Base-by-base conservation (phyloP, 257 asterid species). In the Jacaranda mimosifolia region DNA sequence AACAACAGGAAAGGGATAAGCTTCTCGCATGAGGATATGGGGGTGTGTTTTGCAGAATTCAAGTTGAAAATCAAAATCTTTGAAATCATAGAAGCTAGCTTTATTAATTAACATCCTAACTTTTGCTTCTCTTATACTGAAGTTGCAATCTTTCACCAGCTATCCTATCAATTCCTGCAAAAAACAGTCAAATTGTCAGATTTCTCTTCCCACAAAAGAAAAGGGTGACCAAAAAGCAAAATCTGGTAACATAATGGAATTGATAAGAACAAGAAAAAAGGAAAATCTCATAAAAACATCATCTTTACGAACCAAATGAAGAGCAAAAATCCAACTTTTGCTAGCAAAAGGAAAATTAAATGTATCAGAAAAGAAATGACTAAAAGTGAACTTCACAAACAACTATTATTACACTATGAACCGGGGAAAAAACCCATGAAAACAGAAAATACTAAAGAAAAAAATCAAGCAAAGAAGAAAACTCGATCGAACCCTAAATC, bases 401-500 rank as follows among this genome's bases (percentile, higher is more conserved):
- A 78, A n/a, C 3, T 63, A 70, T 26, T 63, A 49, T 80, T 43
- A 6, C 38, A 68, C 14, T 40, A 15, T 13, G 52, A 48, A 32
- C 15, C n/a, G 45, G 18, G 43, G 32, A 48, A 42, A 40, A 42
- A 6, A 77, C 8, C 40, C 43, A 59, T 35, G 15, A 48, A 68
- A 39, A 21, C 7, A 73, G 42, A 6, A 62, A 26, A 39, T 57
- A 69, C 53, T 49, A 46, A 63, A 62, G 6, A 32, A 14, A 63
- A 58, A 55, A 43, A 73, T 38, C 68, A 56, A 76, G 32, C 32
- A 59, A 53, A 52, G 60, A 74, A 48, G 67, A 75, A 58, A 83
- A 77, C 69, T 79, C 80, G 80, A 85, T 83, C 87, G 59, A 79
- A 76, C 88, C 88, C 84, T 84, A 84, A 67, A 84, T 73, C 84